phyloP scores from a whole-genome alignment of 202 grass and related monocot species.

The Schoenoplectus triqueter region DNA sequence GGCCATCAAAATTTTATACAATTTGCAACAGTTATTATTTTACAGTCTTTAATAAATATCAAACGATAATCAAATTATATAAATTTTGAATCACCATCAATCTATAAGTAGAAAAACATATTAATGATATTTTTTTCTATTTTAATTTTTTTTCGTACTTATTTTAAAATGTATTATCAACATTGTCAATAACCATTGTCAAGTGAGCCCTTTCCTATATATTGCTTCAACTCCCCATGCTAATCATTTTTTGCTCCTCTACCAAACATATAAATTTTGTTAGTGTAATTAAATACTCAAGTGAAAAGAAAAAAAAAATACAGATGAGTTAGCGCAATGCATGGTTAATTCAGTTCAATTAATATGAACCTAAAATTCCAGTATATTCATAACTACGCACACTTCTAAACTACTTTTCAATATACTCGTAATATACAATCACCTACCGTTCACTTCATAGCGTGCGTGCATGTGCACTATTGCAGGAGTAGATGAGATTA shows the following conservation, averaged over 20 bases:
- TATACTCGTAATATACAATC: background rate
- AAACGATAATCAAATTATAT: too few relatives aligned
- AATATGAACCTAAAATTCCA: background rate
- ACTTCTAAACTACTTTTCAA: background rate
- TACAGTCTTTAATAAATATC: too few relatives aligned
- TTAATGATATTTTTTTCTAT: too few relatives aligned
- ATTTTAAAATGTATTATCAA: too few relatives aligned
- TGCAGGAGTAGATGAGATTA: constrained; percentile 30
- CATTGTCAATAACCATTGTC: too few relatives aligned
- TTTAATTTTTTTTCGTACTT: too few relatives aligned
- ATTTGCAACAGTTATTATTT: too few relatives aligned
- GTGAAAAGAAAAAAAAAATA: background rate
- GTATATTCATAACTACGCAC: constrained; percentile 6
- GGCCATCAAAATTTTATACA: too few relatives aligned
- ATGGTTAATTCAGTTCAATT: background rate
- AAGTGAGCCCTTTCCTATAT: background rate
- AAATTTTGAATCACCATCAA: too few relatives aligned
- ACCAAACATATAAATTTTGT: background rate
- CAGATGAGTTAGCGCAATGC: background rate
- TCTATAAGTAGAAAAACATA: too few relatives aligned
- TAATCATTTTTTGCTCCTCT: background rate
- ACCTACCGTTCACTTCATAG: background rate
- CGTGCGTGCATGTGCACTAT: constrained; percentile 18
- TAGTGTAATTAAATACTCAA: background rate
- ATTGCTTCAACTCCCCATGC: background rate